phyloP scores from a whole-genome alignment of 176 grass and related monocot species.

The Eragrostis curvula region DNA sequence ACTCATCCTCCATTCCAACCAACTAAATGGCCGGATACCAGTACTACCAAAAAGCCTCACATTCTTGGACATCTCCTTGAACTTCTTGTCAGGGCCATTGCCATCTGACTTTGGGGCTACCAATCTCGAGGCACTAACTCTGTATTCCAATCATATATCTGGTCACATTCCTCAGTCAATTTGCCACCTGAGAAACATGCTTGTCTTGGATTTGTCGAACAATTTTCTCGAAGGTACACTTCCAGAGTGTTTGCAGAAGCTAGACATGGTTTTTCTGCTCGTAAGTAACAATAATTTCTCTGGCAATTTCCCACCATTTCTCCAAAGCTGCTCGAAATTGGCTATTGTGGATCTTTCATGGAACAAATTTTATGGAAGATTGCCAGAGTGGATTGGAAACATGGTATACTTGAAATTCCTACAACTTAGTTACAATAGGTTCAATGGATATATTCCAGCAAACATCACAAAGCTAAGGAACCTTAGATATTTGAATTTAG shows the following conservation, averaged over 20 bases:
- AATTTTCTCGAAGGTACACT: slow-evolving; percentile 32
- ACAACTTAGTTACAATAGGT: slow-evolving; percentile 41
- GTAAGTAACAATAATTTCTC: slow-evolving; percentile 36
- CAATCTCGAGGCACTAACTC: neutral
- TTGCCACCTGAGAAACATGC: neutral
- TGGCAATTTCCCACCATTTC: slow-evolving; percentile 34
- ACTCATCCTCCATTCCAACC: neutral
- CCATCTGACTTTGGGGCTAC: neutral
- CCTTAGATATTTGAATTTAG: slow-evolving; percentile 39
- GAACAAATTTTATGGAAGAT: slow-evolving; percentile 33
- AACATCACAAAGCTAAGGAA: neutral
- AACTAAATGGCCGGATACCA: neutral
- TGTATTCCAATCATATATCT: slow-evolving; percentile 30
- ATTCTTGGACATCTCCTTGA: neutral
- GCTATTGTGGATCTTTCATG: slow-evolving; percentile 7
- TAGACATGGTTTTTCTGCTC: neutral
- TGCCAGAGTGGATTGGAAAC: slow-evolving; percentile 45
- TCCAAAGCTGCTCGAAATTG: neutral
- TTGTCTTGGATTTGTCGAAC: neutral
- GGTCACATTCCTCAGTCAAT: slow-evolving; percentile 42
- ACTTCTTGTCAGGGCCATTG: neutral
- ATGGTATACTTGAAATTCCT: neutral
- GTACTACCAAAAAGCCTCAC: neutral
- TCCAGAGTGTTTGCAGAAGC: neutral
- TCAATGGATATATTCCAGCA: slow-evolving; percentile 26